phyloP scores from a whole-genome alignment of 768 basidiomycete species.

The Russula lepida region DNA sequence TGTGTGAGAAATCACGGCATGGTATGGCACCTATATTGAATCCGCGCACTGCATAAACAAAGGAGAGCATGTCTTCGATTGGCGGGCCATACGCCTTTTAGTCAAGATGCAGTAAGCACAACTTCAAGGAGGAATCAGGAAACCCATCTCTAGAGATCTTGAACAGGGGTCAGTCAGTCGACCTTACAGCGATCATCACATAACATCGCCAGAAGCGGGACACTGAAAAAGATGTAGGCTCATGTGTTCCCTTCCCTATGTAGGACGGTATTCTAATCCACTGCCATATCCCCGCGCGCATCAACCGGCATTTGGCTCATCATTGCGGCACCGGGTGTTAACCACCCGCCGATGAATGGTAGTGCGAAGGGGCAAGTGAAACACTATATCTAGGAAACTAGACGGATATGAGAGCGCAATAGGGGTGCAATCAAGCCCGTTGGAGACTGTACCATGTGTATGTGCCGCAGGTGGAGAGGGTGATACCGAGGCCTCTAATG shows the following conservation, averaged over 20 bases:
- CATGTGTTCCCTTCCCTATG: neutral
- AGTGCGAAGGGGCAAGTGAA: neutral
- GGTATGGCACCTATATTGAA: neutral
- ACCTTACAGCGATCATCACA: neutral
- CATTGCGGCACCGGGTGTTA: neutral
- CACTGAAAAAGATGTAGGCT: neutral
- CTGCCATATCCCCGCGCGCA: neutral
- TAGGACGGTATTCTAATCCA: neutral
- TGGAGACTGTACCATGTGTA: slow-evolving; percentile 1
- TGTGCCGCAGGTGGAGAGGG: neutral
- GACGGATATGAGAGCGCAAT: slow-evolving; percentile 6
- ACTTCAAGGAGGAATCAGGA: neutral
- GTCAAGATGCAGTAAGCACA: neutral
- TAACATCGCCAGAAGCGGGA: neutral
- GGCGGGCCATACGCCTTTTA: neutral
- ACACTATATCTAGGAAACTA: slow-evolving; percentile 6
- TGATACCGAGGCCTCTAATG: slow-evolving; percentile 6
- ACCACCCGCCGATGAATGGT: neutral
- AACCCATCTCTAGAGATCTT: neutral
- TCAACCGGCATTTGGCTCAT: neutral
- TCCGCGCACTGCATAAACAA: neutral
- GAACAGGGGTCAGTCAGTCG: slow-evolving; percentile 1
- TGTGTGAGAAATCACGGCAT: neutral
- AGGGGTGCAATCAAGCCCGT: neutral
- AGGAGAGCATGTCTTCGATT: neutral